Conservation (phyloP, 768 basidiomycete species). For the Polyporus arcularius region DNA sequence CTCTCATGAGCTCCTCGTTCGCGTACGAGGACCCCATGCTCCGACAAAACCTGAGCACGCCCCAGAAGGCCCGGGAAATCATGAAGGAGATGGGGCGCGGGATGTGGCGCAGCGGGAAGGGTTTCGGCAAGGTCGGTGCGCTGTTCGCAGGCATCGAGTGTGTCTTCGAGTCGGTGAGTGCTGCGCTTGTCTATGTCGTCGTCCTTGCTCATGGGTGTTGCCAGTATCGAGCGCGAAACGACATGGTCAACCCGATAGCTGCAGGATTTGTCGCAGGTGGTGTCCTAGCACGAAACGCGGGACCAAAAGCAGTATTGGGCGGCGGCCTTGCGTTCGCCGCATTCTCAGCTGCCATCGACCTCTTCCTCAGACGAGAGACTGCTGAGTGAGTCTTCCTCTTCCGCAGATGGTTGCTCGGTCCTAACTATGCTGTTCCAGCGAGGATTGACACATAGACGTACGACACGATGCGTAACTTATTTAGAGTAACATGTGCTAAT, state of each 20-base stretch:
- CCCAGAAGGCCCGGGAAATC: constrained; percentile 80
- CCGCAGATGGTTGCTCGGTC: no score
- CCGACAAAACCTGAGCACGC: constrained; percentile 59
- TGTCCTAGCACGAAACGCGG: constrained; percentile 83
- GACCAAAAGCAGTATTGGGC: constrained; percentile 82
- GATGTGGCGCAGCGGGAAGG: constrained; percentile 89
- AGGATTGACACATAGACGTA: no score
- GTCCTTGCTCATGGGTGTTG: not conserved
- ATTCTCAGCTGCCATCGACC: constrained; percentile 89
- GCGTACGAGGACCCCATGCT: constrained; percentile 92
- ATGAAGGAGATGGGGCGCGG: constrained; percentile 94
- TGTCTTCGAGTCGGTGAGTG: constrained; percentile 87
- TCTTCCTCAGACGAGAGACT: constrained; percentile 80
- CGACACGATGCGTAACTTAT: no score
- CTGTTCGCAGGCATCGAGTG: constrained; percentile 96
- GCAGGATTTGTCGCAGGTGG: constrained; percentile 90
- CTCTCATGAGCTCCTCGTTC: constrained; percentile 93
- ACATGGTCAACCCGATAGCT: constrained; percentile 87
- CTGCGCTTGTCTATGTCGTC: not conserved
- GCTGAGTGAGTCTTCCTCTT: constrained; percentile 56
- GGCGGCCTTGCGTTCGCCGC: constrained; percentile 92
- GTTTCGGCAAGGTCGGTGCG: constrained; percentile 93
- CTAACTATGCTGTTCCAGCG: no score
- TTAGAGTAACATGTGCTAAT: no score
- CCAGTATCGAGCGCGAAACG: constrained; percentile 95